phyloP scores from a whole-genome alignment of 495 filamentous ascomycete species.

The Venustampulla echinocandica region DNA sequence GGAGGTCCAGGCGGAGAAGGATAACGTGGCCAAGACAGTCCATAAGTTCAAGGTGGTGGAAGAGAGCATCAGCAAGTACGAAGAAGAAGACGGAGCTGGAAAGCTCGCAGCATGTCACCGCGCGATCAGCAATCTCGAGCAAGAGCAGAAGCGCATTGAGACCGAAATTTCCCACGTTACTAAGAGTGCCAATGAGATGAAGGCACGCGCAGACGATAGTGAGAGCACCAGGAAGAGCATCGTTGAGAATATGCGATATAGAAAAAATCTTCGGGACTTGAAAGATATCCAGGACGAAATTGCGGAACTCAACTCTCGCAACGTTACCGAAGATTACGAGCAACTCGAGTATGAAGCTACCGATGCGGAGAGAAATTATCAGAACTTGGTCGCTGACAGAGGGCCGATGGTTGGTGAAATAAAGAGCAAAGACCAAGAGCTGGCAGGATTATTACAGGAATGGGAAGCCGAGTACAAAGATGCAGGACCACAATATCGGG shows the following conservation, averaged over 20 bases:
- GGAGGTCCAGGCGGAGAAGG: constrained; percentile 61
- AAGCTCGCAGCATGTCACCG: constrained; percentile 60
- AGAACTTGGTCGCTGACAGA: constrained; percentile 43
- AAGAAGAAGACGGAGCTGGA: constrained; percentile 61
- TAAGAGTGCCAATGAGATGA: constrained; percentile 64
- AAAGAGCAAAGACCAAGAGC: constrained; percentile 72
- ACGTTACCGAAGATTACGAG: constrained; percentile 73
- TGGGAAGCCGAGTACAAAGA: constrained; percentile 83
- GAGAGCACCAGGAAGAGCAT: constrained; percentile 74
- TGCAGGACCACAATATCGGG: constrained; percentile 73
- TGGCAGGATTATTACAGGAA: constrained; percentile 58
- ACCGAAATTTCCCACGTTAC: constrained; percentile 58
- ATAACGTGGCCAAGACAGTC: constrained; percentile 59
- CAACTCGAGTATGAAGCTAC: constrained; percentile 61
- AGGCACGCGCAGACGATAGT: constrained; percentile 66
- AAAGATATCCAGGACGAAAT: constrained; percentile 62
- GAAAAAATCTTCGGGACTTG: constrained; percentile 59
- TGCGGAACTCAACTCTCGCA: constrained; percentile 63
- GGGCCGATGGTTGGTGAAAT: constrained; percentile 58
- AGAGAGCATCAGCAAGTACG: constrained; percentile 71
- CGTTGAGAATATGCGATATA: constrained; percentile 76
- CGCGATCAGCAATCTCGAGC: constrained; percentile 58
- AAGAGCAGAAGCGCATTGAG: constrained; percentile 56
- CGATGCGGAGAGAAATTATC: constrained; percentile 49
- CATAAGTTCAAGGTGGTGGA: constrained; percentile 68